A percentile compares a stretch with the other conserved stretches of the same genome.
Evolutionary conservation across 1,284 basidiomycete species (phyloP).

Genomic region (Boletus sp.): DNA sequence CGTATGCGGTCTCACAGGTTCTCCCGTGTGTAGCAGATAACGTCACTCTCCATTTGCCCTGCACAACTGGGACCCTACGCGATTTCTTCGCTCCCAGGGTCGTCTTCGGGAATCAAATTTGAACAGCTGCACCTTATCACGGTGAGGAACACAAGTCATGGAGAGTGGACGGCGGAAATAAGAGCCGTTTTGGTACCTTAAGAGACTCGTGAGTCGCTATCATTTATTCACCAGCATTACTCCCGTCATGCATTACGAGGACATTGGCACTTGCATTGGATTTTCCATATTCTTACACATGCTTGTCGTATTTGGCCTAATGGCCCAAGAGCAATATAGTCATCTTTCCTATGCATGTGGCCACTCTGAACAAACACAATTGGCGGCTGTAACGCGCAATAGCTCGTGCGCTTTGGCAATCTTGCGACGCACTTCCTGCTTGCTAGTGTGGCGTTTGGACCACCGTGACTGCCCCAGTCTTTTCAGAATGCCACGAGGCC

Average conservation of each 20-base stretch:
- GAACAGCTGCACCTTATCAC: slow-evolving; percentile 24
- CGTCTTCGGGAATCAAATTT: slow-evolving; percentile 21
- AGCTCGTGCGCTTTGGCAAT: neutral
- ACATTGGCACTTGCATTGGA: slow-evolving; percentile 4
- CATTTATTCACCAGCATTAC: neutral
- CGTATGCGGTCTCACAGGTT: slow-evolving; percentile 5
- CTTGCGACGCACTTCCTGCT: too few species aligned
- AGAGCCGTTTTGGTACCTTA: slow-evolving; percentile 20
- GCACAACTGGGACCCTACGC: slow-evolving; percentile 21
- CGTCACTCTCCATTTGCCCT: slow-evolving; percentile 12
- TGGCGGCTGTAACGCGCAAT: neutral
- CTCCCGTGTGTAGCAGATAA: slow-evolving; percentile 16
- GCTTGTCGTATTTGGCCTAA: slow-evolving; percentile 4
- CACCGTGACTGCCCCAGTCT: neutral
- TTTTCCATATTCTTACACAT: neutral
- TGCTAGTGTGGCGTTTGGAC: slow-evolving; percentile 3
- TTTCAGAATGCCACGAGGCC: neutral
- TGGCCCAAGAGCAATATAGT: slow-evolving; percentile 2
- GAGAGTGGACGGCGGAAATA: slow-evolving; percentile 29
- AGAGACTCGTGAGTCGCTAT: slow-evolving; percentile 17
- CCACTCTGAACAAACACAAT: neutral
- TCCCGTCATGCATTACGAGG: slow-evolving; percentile 1
- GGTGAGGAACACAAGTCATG: slow-evolving; percentile 28
- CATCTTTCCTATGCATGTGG: neutral
- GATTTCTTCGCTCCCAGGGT: slow-evolving; percentile 16